Evolutionary conservation across 805 yeast genomes (phyloP), one percentile per base, ranked within the genome.

Genomic region (Saccharomycopsis sp.): DNA sequence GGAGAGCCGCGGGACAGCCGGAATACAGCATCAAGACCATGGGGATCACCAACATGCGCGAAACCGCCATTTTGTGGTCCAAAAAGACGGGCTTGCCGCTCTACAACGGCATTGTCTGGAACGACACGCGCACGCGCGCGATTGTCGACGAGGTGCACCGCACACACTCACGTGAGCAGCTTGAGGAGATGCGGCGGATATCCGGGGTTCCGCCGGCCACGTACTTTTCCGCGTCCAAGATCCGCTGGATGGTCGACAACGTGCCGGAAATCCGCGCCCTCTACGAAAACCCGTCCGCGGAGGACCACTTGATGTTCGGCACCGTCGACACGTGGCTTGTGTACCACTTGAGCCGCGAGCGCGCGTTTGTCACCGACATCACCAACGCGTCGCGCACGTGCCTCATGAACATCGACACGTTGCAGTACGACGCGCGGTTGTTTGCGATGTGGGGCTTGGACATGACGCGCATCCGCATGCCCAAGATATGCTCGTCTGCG

Each of bases 1-100:
- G 75, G 64, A 63, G 66, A 23, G 63, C 69, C 2, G 73, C 77
- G 52, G 73, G 76, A 50, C 71, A 76, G 59, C 70, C 81, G 64
- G 76, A 85, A 68, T 85, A 81, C 69, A 78, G 76, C 64, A 83
- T 91, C 59, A 80, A 76, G 59, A 83, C 89, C 52, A 79, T 91
- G 64, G 98, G 98, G 24, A 82, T 91, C 64, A 94, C 97, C 55
- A 92, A 91, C 73, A 95, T 92, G 94, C 82, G 98, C 69, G 98
- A 91, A 73, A 91, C 98, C 50, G 86, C 96, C 29, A 79, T 87
- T 56, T 84, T 91, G 53, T 91, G 97, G 97, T 85, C 90, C 58
- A 79, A 83, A 63, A 76, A 76, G 55, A 90, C 97, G 1, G 97
- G 97, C 47, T 74, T 75, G 63, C 95, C 97, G 2, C 79, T 90